A percentile compares a stretch with the other conserved stretches of the same genome.
Evolutionary conservation across 2,329 filamentous ascomycete species (phyloP).

Genomic region (Ascochyta pisi): DNA sequence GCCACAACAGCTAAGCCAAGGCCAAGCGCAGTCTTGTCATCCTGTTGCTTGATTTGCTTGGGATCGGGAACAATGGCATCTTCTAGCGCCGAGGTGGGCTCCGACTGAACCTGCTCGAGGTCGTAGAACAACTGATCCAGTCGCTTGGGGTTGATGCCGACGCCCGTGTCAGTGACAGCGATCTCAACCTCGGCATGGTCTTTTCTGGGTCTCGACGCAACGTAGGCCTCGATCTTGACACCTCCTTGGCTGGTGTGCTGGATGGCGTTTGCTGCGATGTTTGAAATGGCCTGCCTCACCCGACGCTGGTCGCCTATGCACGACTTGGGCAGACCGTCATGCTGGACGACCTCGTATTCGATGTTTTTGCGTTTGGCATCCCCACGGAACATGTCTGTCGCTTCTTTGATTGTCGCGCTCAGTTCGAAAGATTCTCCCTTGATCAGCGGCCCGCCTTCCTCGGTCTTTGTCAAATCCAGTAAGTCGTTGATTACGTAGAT

Average conservation of each 20-base stretch:
- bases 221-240: conserved; percentile 74
- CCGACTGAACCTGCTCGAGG: conserved; percentile 66
- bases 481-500: conserved; percentile 96
- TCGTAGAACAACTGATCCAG: conserved; percentile 68
- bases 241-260: conserved; percentile 74
- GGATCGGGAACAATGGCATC: conserved; percentile 43
- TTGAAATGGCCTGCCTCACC: conserved; percentile 82
- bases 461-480: conserved; percentile 85
- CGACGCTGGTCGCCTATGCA: conserved; percentile 82
- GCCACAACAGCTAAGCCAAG: conserved; percentile 89
- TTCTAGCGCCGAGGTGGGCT: conserved; percentile 36
- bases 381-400: conserved; percentile 73
- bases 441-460: conserved; percentile 78
- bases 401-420: conserved; percentile 73
- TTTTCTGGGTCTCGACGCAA: conserved; percentile 50
- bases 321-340: conserved; percentile 71
- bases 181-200: conserved; percentile 74
- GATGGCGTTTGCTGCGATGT: conserved; percentile 84
- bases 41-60: conserved; percentile 37
- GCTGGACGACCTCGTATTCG: conserved; percentile 70
- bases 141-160: conserved; percentile 65
- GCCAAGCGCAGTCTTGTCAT: conserved; percentile 66
- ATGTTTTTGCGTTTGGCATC: conserved; percentile 81
- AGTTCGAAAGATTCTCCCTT: conserved; percentile 84
- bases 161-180: conserved; percentile 76